Evolutionary conservation across 1,139 yeast genomes (phyloP), one percentile per base, ranked within the genome.

Genomic region (Suhomyces ambrosiae): DNA sequence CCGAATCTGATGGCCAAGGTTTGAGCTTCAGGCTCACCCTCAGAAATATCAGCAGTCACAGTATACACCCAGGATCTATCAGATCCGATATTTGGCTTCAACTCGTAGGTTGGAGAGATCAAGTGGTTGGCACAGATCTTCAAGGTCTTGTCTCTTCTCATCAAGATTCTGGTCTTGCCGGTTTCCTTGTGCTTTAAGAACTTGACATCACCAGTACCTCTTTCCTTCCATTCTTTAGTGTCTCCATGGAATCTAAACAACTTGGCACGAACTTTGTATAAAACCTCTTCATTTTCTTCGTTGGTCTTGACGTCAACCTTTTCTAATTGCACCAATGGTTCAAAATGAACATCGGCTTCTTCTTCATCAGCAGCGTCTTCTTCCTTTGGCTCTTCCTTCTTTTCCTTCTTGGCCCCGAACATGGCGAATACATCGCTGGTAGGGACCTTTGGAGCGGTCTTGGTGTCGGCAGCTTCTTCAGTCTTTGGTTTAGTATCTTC

Each of bases 131-230:
- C 98, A 69, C 98, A 92, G 58, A 94, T 85, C 78, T 92, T 92
- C 61, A 90, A 79, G 41, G 97, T 92, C 76, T 92, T 92, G 73
- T 92, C 98, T 73, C 98, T 88, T 79, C 98, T 87, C 98, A 92
- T 92, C 61, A 92, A 76, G 50, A 92, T 69, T 71, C 98, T 84
- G 48, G 86, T 86, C 71, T 87, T 90, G 41, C 79, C 76, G 41
- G 88, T 71, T 45, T 71, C 71, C 68, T 87, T 88, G 73, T 90
- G 96, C 72, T 92, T 79, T 63, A 92, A 80, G 67, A 92, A 88
- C 70, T 90, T 88, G 56, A 90, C 97, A 60, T 92, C 98, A 56
- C 98, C 99, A 30, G 97, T 89, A 53, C 98, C 98, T 74, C 98
- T 86, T 75, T 94, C 99, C 68, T 94, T 92, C 98, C 99, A 92